These are phyloP conservation scores for Moesziomyces aphidis DNA, from an alignment of 1,284 basidiomycete species.

Conservation along the genomic window DNA sequence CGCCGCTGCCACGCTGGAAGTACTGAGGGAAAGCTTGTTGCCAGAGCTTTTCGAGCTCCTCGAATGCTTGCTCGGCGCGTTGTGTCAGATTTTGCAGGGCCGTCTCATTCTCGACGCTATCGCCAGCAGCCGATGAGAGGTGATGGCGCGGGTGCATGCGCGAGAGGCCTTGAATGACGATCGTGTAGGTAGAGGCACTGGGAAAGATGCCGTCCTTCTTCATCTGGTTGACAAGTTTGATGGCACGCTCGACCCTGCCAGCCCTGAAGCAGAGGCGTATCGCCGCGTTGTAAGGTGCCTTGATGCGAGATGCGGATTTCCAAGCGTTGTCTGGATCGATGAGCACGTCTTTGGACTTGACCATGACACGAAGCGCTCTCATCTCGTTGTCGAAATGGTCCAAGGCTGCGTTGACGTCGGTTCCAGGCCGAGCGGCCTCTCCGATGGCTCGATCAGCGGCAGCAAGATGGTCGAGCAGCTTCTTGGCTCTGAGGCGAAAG, in stretches of 20 bases:
- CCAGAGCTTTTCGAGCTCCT: conserved; percentile 39
- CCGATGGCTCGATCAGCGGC: neutral
- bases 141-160: neutral
- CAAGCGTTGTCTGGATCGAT: conserved; percentile 33
- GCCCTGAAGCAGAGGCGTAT: conserved; percentile 22
- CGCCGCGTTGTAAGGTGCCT: conserved; percentile 30
- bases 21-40: conserved; percentile 33
- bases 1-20: conserved; percentile 7
- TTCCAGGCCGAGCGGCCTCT: conserved; percentile 6
- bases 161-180: conserved; percentile 22
- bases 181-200: conserved; percentile 17
- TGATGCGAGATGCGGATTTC: conserved; percentile 41
- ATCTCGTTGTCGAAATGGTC: conserved; percentile 29
- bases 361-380: conserved; percentile 39
- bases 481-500: conserved; percentile 22
- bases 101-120: neutral
- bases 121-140: neutral
- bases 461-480: conserved; percentile 10
- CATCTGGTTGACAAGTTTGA: conserved; percentile 39
- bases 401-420: conserved; percentile 9
- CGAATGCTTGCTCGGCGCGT: conserved; percentile 14
- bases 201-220: conserved; percentile 51
- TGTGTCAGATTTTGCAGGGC: conserved; percentile 8
- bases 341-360: conserved; percentile 35
- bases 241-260: conserved; percentile 15